These are phyloP conservation scores for Sequoiadendron giganteum DNA, from an alignment of 75 land plant genomes.

Conservation along the genomic window DNA sequence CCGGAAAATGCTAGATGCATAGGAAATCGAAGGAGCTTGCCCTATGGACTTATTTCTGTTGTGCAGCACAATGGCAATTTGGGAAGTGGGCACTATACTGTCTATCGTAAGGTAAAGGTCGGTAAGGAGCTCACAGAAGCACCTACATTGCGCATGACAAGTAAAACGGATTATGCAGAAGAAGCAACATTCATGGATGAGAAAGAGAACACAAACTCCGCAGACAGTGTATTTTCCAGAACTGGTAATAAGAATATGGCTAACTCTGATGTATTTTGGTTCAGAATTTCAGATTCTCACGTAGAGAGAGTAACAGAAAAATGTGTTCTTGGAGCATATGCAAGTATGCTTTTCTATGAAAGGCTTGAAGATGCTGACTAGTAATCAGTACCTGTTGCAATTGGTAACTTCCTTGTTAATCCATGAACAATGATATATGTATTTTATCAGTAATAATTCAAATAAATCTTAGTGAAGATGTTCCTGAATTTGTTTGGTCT, in stretches of 20 bases:
- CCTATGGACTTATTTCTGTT: constrained; percentile 72
- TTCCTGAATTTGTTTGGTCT: not conserved
- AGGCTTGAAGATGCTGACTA: constrained; percentile 14
- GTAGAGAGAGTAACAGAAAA: constrained; percentile 64
- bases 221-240: not conserved
- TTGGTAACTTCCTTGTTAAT: not conserved
- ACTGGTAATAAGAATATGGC: not conserved
- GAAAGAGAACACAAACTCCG: not conserved
- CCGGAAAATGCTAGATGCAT: not conserved
- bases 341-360: constrained; percentile 87
- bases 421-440: not conserved
- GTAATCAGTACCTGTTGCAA: not conserved
- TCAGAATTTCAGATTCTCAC: constrained; percentile 71
- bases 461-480: not conserved
- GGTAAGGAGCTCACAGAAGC: not conserved
- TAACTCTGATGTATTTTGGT: constrained; percentile 47
- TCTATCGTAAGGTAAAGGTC: constrained; percentile 59
- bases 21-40: constrained; percentile 12
- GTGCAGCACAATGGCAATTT: constrained; percentile 79
- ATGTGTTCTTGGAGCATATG: constrained; percentile 70
- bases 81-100: constrained; percentile 82
- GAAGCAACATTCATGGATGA: not conserved
- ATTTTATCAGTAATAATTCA: not conserved
- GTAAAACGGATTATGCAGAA: not conserved
- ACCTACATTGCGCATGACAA: not conserved